phyloP scores from a whole-genome alignment of 176 grass and related monocot genomes.

The Eragrostis curvula region DNA sequence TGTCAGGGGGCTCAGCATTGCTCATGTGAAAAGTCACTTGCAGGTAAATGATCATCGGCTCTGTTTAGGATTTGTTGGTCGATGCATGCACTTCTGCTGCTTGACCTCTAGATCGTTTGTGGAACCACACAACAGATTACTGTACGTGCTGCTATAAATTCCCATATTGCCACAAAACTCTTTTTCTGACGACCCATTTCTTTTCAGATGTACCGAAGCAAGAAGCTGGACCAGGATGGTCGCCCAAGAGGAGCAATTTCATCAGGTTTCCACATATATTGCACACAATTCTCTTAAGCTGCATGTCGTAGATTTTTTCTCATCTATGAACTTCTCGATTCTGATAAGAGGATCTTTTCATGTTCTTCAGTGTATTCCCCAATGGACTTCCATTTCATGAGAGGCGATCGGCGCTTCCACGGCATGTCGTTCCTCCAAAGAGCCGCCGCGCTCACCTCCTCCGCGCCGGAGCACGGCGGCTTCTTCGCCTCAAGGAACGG shows the following conservation, averaged over 20 bases:
- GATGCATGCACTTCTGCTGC: background rate
- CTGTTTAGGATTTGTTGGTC: background rate
- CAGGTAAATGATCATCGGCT: constrained; percentile 56
- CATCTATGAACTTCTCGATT: too few species aligned
- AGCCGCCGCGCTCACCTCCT: constrained; percentile 49
- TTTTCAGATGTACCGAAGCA: constrained; percentile 96
- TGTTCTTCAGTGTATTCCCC: constrained; percentile 66
- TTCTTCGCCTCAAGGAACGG: constrained; percentile 49
- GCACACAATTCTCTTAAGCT: background rate
- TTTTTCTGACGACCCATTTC: constrained; percentile 24
- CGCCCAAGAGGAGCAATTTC: constrained; percentile 62
- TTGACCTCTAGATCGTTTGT: background rate
- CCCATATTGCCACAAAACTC: background rate
- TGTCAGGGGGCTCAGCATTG: constrained; percentile 92
- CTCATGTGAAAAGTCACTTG: constrained; percentile 98
- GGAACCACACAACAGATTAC: background rate
- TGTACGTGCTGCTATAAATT: background rate
- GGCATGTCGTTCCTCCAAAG: constrained; percentile 73
- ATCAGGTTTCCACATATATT: constrained; percentile 52
- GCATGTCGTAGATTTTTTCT: background rate
- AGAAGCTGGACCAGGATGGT: constrained; percentile 81
- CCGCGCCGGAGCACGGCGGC: constrained; percentile 46
- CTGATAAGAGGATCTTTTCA: background rate
- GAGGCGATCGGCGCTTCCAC: constrained; percentile 69
- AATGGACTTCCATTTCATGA: constrained; percentile 81